phyloP scores from a whole-genome alignment of 2,329 filamentous ascomycete species.

The Trichoderma sp. region DNA sequence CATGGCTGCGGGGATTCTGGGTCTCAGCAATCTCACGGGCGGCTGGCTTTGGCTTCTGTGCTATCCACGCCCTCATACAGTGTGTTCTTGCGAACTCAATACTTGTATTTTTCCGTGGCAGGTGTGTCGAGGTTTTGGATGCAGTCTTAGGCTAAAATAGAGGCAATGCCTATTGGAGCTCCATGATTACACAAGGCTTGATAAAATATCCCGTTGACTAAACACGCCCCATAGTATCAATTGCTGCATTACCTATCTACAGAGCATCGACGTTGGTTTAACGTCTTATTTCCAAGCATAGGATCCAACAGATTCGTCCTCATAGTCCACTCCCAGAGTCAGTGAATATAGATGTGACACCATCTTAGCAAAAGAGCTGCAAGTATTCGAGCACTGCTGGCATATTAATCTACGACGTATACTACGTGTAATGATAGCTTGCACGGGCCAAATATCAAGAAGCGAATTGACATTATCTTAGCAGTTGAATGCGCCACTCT shows the following conservation, averaged over 20 bases:
- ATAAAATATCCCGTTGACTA: not conserved
- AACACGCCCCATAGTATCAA: not conserved
- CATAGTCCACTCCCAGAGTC: no score
- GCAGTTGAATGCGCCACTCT: not conserved
- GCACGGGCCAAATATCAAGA: not conserved
- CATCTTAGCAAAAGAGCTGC: not conserved
- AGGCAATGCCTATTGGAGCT: not conserved
- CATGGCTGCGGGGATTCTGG: not conserved
- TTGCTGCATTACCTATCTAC: not conserved
- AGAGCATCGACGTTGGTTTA: not conserved
- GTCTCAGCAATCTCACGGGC: not conserved
- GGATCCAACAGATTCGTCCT: no score
- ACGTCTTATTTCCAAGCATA: not conserved
- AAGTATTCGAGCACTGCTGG: not conserved
- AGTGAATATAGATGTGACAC: not conserved
- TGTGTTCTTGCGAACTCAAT: not conserved
- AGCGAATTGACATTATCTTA: not conserved
- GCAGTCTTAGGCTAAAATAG: not conserved
- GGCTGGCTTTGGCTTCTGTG: not conserved
- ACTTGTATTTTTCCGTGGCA: not conserved
- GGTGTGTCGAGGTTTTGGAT: not conserved
- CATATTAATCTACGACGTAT: not conserved
- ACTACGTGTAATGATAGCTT: not conserved
- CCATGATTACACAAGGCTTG: not conserved
- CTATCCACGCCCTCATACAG: not conserved